Conservation (phyloP, 306 rosid species). For the Purshia tridentata region DNA sequence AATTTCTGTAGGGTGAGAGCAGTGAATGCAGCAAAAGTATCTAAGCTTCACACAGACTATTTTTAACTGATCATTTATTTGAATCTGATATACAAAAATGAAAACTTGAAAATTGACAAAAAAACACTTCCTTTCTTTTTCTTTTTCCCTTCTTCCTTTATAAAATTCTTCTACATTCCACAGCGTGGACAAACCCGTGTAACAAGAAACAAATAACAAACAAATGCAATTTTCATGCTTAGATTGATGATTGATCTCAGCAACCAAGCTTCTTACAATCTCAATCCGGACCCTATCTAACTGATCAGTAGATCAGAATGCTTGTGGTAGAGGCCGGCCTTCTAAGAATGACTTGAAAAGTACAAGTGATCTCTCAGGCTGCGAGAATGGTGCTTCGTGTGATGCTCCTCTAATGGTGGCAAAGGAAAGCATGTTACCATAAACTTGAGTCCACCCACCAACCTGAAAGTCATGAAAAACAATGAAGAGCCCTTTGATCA, state of each 20-base stretch:
- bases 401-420: slow-evolving; percentile 96
- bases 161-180: slow-evolving; percentile 36
- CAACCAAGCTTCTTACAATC: slow-evolving; percentile 45
- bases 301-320: slow-evolving; percentile 44
- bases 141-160: slow-evolving; percentile 30
- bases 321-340: slow-evolving; percentile 63
- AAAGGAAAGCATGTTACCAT: slow-evolving; percentile 80
- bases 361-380: slow-evolving; percentile 86
- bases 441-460: slow-evolving; percentile 99
- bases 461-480: slow-evolving; percentile 48
- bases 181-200: slow-evolving; percentile 25
- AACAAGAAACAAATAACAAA: slow-evolving; percentile 28
- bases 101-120: slow-evolving; percentile 3
- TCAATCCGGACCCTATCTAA: slow-evolving; percentile 17
- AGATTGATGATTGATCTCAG: slow-evolving; percentile 17
- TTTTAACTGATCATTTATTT: background rate
- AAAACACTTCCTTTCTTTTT: slow-evolving; percentile 13
- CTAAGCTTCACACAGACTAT: background rate
- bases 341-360: slow-evolving; percentile 71
- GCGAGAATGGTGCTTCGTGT: slow-evolving; percentile 95
- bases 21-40: background rate
- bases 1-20: too few relatives aligned
- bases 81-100: slow-evolving; percentile 1
- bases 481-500: background rate
- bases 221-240: slow-evolving; percentile 31